Evolutionary conservation across 176 grass and related monocot species (phyloP), one percentile per base, ranked within the genome.

Genomic region (Calamus simplicifolius): DNA sequence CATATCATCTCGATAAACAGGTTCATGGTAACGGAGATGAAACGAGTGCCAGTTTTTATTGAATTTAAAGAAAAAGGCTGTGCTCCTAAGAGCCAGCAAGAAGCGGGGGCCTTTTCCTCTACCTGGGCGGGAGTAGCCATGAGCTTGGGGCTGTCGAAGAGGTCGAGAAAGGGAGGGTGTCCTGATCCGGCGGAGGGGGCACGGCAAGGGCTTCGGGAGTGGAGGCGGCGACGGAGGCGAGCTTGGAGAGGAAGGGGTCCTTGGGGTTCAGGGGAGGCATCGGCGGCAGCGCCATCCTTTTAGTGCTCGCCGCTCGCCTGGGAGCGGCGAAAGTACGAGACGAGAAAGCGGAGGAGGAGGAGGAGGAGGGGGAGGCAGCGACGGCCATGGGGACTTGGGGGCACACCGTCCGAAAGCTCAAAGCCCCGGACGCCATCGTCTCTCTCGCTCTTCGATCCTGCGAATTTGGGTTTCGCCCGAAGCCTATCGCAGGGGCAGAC

Each of bases 101-200:
- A 8, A 4, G 27, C 49, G 27, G 5, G 1, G n/a, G 38, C 19
- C 54, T 15, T 8, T 27, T n/a, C 7, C 29, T 64, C 58, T 17
- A 90, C 87, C 87, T 90, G 87, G 25, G 82, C 72, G 17, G 87
- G 87, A 53, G 82, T 73, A 51, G 87, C 76, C 82, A 90, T 85
- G 69, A 90, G 87, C 61, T 82, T 85, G 71, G 87, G 69, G 79
- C 71, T 82, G 52, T 82, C 79, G 75, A 90, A 90, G 75, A 90
- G 71, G 72, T 85, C 75, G 51, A 90, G 75, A 56, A 79, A 90
- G 51, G 87, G 87, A 63, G 85, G 68, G 71, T 72, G 64, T 90
- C 70, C 28, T 28, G 18, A 29, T 73, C 51, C 0, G 19, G 19
- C 18, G 70, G 48, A 6, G 50, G 50, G 15, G 58, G 48, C 50